Conservation (phyloP, 768 basidiomycete species). For the Tephrocybe sp. region DNA sequence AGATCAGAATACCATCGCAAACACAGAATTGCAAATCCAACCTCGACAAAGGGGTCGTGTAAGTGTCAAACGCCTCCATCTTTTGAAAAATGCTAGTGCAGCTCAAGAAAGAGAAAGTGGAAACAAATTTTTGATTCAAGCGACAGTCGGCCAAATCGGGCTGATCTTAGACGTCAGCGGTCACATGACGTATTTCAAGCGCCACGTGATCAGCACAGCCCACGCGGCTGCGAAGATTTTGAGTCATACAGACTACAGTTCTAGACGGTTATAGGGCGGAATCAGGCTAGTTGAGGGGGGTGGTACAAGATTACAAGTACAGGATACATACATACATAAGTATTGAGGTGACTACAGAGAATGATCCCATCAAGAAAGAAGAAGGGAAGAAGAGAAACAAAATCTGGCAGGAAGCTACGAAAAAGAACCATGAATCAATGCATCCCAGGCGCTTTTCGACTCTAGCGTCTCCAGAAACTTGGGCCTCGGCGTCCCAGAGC, state of each 20-base stretch:
- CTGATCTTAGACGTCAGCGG: background rate
- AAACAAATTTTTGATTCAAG: constrained; percentile 4
- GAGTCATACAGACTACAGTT: too few species aligned
- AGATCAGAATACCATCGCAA: constrained; percentile 2
- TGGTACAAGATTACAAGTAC: constrained; percentile 4
- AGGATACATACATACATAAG: constrained; percentile 9
- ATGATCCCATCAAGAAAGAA: too few species aligned
- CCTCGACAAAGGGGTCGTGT: constrained; percentile 84
- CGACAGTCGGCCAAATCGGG: background rate
- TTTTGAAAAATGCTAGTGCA: background rate
- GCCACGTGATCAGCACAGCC: too few species aligned
- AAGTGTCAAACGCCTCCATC: constrained; percentile 67
- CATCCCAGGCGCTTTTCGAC: constrained; percentile 65
- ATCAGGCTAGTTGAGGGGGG: background rate
- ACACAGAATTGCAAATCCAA: constrained; percentile 21
- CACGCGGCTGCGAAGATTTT: too few species aligned
- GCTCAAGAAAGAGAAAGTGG: background rate
- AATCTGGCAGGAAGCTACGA: constrained; percentile 31
- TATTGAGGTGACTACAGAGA: too few species aligned
- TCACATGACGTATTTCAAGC: constrained; percentile 1
- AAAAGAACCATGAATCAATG: constrained; percentile 64
- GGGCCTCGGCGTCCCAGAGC: constrained; percentile 33
- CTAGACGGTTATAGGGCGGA: too few species aligned
- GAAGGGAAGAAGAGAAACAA: background rate
- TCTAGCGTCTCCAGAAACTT: constrained; percentile 58